A percentile compares a stretch with the other conserved stretches of the same genome.
phyloP scores from a whole-genome alignment of 106 monocot species.

The Chionographis japonica region DNA sequence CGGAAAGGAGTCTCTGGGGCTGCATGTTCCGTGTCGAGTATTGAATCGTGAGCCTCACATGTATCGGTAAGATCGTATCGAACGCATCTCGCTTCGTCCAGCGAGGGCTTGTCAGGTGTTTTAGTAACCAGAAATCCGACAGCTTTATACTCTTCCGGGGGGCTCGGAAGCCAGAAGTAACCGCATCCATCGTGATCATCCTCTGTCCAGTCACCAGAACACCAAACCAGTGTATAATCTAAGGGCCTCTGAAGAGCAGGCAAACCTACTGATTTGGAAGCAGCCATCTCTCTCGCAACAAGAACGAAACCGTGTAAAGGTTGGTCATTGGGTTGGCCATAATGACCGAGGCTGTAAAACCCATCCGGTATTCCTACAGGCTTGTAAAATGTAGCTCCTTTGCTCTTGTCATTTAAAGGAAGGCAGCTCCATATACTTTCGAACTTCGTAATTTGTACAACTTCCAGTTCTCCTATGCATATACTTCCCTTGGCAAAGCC shows the following conservation, averaged over 20 bases:
- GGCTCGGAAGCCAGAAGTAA: conserved; percentile 76
- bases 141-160: conserved; percentile 75
- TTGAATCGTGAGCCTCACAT: conserved; percentile 46
- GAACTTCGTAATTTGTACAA: conserved; percentile 57
- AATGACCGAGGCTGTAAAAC: conserved; percentile 79
- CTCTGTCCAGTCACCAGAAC: conserved; percentile 35
- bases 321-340: conserved; percentile 57
- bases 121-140: conserved; percentile 71
- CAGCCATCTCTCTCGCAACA: conserved; percentile 46
- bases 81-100: conserved; percentile 78
- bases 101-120: conserved; percentile 60
- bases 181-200: conserved; percentile 38
- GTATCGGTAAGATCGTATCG: conserved; percentile 74
- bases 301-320: conserved; percentile 77
- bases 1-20: conserved; percentile 21
- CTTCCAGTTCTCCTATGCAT: conserved; percentile 81
- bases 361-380: conserved; percentile 64
- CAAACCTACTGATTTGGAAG: neutral
- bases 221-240: conserved; percentile 78
- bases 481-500: conserved; percentile 74
- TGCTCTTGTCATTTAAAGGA: conserved; percentile 10
- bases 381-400: conserved; percentile 73
- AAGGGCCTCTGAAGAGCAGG: conserved; percentile 73
- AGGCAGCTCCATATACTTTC: conserved; percentile 70
- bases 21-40: conserved; percentile 28